These are phyloP conservation scores for Fusarium robinianum DNA, from an alignment of 2,329 filamentous ascomycete genomes.

Conservation along the genomic window DNA sequence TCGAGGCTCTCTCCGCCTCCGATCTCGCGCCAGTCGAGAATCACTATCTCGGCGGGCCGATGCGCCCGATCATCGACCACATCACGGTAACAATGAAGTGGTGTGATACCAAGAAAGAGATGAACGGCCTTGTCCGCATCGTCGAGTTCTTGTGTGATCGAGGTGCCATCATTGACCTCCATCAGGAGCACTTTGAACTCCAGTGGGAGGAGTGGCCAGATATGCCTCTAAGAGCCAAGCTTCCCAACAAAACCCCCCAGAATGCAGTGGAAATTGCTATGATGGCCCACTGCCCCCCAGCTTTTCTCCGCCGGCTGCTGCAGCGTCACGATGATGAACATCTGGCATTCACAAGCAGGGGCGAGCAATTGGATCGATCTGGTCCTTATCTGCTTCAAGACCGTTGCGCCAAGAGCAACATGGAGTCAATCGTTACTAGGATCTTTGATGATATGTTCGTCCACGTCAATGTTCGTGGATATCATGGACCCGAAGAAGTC, in stretches of 20 bases:
- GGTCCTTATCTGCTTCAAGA: constrained; percentile 8
- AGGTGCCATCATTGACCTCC: constrained; percentile 13
- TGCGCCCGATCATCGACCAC: constrained; percentile 5
- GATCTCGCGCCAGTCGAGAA: background rate
- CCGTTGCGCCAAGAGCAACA: constrained; percentile 2
- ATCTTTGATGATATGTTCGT: constrained; percentile 3
- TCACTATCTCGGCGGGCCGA: background rate
- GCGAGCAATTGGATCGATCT: too few species aligned
- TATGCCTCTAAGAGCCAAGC: too few species aligned
- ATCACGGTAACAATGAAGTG: constrained; percentile 14
- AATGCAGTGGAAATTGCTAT: constrained; percentile 19
- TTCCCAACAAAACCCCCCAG: background rate
- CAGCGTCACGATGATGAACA: too few species aligned
- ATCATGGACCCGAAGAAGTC: background rate
- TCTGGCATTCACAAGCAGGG: too few species aligned
- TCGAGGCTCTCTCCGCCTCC: constrained; percentile 1
- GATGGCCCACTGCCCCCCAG: background rate
- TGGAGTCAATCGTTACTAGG: constrained; percentile 10
- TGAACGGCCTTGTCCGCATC: background rate
- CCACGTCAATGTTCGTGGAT: background rate
- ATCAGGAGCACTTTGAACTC: constrained; percentile 6
- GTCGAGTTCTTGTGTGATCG: background rate
- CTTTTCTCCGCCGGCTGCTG: constrained; percentile 7
- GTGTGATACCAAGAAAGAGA: background rate
- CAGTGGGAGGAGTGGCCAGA: background rate